These are phyloP conservation scores for Podospora fimiseda DNA, from an alignment of 495 filamentous ascomycete species.

Conservation along the genomic window DNA sequence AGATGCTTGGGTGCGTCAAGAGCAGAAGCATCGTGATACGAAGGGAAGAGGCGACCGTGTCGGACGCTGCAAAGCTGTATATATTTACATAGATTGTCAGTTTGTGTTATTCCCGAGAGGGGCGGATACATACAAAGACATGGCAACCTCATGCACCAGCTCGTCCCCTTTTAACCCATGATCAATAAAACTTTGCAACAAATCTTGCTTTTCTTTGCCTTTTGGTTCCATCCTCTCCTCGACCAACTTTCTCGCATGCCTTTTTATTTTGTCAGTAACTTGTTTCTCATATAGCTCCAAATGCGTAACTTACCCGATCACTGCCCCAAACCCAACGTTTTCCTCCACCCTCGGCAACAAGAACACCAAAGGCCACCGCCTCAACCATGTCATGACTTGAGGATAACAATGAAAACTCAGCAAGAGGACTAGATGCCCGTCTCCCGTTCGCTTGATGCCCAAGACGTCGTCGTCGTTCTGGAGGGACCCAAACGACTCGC, in stretches of 20 bases:
- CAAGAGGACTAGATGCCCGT: conserved; percentile 43
- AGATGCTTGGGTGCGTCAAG: conserved; percentile 38
- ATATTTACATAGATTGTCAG: conserved; percentile 32
- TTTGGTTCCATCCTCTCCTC: conserved; percentile 1
- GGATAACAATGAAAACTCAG: conserved; percentile 46
- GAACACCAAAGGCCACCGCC: conserved; percentile 19
- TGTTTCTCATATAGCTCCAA: too few species aligned
- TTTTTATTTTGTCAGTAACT: too few species aligned
- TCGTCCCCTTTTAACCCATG: conserved; percentile 35
- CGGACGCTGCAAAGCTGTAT: conserved; percentile 54
- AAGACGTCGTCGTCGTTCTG: conserved; percentile 51
- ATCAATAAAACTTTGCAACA: conserved; percentile 40
- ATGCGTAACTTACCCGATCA: conserved; percentile 19
- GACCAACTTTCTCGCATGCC: background rate
- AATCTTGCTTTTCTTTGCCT: conserved; percentile 23
- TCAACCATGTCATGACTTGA: conserved; percentile 48
- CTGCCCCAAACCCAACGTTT: conserved; percentile 13
- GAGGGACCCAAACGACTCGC: conserved; percentile 56
- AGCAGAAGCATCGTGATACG: conserved; percentile 49
- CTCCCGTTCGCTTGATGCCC: conserved; percentile 48
- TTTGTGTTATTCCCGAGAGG: conserved; percentile 39
- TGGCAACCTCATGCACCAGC: conserved; percentile 33
- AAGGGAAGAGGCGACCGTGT: conserved; percentile 56
- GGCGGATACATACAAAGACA: conserved; percentile 36
- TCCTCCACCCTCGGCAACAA: conserved; percentile 17